These are phyloP conservation scores for Colletotrichum lindemuthianum DNA, from an alignment of 2,329 filamentous ascomycete species.

Conservation along the genomic window DNA sequence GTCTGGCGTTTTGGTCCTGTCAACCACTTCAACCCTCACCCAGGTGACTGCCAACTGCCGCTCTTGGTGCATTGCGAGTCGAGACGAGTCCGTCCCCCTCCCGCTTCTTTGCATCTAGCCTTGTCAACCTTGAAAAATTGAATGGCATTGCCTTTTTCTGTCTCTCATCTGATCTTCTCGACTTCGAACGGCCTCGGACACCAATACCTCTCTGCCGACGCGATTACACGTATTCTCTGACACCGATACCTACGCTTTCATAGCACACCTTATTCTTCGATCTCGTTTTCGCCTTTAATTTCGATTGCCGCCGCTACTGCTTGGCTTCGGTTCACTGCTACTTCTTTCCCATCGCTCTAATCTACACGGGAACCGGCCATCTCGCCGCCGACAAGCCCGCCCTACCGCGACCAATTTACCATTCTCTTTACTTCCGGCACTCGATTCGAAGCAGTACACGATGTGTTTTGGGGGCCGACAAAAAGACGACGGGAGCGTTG, in stretches of 20 bases:
- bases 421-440: slow-evolving; percentile 7
- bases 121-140: not conserved
- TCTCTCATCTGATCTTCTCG: slow-evolving; percentile 28
- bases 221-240: not conserved
- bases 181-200: slow-evolving; percentile 26
- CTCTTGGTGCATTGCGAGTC: slow-evolving; percentile 6
- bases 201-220: slow-evolving; percentile 10
- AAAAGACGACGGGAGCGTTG: slow-evolving; percentile 58
- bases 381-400: too few relatives aligned
- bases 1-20: not conserved
- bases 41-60: slow-evolving; percentile 2
- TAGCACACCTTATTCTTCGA: not conserved
- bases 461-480: slow-evolving; percentile 74
- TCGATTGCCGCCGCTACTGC: not conserved
- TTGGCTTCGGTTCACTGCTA: not conserved
- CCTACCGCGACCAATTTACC: not conserved
- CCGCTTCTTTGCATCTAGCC: slow-evolving; percentile 2
- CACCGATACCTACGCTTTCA: slow-evolving; percentile 1
- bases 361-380: too few relatives aligned
- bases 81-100: slow-evolving; percentile 2
- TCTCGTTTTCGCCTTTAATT: slow-evolving; percentile 13
- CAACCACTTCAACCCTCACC: slow-evolving; percentile 18
- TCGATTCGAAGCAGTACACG: slow-evolving; percentile 37
- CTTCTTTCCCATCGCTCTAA: not conserved
- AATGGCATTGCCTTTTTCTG: not conserved